A percentile compares a stretch with the other conserved stretches of the same genome.
Evolutionary conservation across 2,329 filamentous ascomycete species (phyloP).

Genomic region (Paraphaeosphaeria sporulosa): DNA sequence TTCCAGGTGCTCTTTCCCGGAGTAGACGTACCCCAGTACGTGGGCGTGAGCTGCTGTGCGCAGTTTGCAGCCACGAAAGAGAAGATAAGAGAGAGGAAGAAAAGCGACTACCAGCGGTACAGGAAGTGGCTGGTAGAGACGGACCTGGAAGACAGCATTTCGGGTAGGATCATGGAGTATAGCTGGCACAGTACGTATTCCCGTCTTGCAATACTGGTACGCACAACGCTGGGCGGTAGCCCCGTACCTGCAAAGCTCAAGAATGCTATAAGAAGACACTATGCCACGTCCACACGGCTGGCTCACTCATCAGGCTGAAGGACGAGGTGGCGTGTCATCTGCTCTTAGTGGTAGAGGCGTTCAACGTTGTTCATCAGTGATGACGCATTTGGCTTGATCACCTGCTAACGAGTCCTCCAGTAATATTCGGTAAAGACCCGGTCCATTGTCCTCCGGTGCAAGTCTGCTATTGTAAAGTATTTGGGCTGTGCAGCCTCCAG

Average conservation of each 20-base stretch:
- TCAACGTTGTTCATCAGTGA: background rate
- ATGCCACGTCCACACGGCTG: background rate
- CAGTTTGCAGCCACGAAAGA: conserved; percentile 62
- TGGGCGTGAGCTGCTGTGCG: conserved; percentile 63
- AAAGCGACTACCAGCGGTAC: conserved; percentile 58
- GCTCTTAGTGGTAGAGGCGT: background rate
- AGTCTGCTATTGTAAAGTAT: conserved; percentile 73
- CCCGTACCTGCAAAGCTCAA: background rate
- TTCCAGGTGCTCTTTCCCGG: conserved; percentile 60
- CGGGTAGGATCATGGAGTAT: conserved; percentile 64
- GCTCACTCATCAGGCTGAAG: conserved; percentile 12
- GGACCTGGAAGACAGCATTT: conserved; percentile 56
- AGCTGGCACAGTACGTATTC: conserved; percentile 64
- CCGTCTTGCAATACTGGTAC: background rate
- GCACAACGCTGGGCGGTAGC: background rate
- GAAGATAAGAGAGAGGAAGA: conserved; percentile 55
- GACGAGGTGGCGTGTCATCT: conserved; percentile 7
- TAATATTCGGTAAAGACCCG: conserved; percentile 47
- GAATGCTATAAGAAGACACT: background rate
- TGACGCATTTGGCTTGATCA: conserved; percentile 17
- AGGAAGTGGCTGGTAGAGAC: conserved; percentile 60
- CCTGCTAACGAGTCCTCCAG: conserved; percentile 33
- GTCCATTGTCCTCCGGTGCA: conserved; percentile 68
- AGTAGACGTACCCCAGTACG: conserved; percentile 49
- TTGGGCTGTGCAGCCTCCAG: conserved; percentile 64